Conservation (phyloP, 129 eudicot genomes). For the Rutidosis leptorrhynchoides region DNA sequence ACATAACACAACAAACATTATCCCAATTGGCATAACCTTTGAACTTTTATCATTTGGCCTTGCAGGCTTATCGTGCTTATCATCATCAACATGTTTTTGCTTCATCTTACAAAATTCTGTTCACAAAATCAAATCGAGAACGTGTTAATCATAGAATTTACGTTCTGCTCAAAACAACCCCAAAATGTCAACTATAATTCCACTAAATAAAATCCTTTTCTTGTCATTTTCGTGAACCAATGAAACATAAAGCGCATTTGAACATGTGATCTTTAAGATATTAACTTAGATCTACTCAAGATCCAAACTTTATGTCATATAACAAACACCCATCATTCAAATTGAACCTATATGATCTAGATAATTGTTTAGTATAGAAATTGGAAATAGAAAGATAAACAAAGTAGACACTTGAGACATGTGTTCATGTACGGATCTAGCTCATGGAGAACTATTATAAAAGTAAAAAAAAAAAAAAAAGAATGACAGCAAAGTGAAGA, state of each 20-base stretch:
- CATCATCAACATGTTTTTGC: constrained; percentile 78
- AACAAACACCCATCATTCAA: constrained; percentile 19
- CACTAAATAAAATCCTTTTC: neutral
- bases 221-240: neutral
- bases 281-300: constrained; percentile 18
- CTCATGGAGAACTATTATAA: constrained; percentile 12
- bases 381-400: constrained; percentile 21
- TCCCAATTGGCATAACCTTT: constrained; percentile 58
- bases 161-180: neutral
- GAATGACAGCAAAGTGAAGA: constrained; percentile 12
- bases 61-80: constrained; percentile 41
- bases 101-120: constrained; percentile 50
- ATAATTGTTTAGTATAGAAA: constrained; percentile 5
- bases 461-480: constrained; percentile 2
- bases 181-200: neutral
- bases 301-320: constrained; percentile 23
- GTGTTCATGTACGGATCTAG: constrained; percentile 33
- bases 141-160: constrained; percentile 1
- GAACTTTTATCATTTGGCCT: constrained; percentile 57
- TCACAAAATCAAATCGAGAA: constrained; percentile 21
- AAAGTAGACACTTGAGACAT: constrained; percentile 12
- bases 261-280: neutral
- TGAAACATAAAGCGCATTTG: neutral
- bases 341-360: constrained; percentile 15
- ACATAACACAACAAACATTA: constrained; percentile 68